phyloP scores from a whole-genome alignment of 371 early-diverging fungal species.

The Apophysomyces sp. region DNA sequence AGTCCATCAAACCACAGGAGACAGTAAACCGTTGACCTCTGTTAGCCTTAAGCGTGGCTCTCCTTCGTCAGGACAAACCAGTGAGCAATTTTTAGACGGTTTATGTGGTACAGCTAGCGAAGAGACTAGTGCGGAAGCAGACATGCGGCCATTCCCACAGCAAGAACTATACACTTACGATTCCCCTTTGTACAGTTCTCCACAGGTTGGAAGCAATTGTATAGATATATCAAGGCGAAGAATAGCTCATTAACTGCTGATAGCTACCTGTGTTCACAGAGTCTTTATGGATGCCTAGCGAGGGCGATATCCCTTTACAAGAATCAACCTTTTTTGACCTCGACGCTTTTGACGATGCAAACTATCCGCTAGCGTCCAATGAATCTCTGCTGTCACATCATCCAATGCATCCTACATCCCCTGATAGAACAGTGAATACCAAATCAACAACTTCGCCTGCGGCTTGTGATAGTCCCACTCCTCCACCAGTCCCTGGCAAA shows the following conservation, averaged over 20 bases:
- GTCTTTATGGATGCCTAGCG: background rate
- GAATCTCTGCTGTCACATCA: background rate
- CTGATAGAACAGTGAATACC: background rate
- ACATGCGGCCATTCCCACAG: background rate
- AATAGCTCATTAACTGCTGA: background rate
- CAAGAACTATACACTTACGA: background rate
- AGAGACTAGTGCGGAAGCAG: background rate
- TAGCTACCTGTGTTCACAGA: background rate
- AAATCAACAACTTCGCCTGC: background rate
- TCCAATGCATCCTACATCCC: background rate
- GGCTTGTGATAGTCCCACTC: background rate
- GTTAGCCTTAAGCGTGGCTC: background rate
- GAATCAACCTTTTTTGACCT: background rate
- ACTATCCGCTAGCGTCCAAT: background rate
- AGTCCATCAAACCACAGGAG: constrained; percentile 33
- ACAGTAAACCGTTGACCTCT: constrained; percentile 13
- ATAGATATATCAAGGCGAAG: background rate
- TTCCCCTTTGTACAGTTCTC: background rate
- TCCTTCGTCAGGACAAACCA: constrained; percentile 3
- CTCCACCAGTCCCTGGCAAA: background rate
- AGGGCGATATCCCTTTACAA: background rate
- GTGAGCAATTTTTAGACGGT: background rate
- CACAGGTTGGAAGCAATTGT: background rate
- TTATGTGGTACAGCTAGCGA: background rate
- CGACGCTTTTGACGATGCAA: background rate